A percentile compares a stretch with the other conserved stretches of the same genome.
phyloP scores from a whole-genome alignment of 352 stramenopile species.

The Phytophthora citrophthora region DNA sequence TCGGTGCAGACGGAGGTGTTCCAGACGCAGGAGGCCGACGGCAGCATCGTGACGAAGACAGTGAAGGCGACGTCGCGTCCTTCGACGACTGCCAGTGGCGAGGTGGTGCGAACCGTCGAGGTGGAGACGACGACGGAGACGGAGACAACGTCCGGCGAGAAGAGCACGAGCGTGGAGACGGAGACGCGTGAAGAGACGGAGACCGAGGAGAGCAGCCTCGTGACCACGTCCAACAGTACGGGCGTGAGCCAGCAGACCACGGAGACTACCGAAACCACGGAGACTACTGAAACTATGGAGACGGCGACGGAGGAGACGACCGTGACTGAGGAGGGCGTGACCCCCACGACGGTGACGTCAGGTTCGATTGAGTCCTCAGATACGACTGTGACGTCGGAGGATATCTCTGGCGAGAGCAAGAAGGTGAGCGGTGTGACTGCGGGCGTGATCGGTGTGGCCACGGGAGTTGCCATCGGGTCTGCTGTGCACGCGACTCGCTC shows the following conservation, averaged over 20 bases:
- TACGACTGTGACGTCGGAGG: neutral
- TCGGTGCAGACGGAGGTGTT: too few relatives aligned
- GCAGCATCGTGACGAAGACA: too few relatives aligned
- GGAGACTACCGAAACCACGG: conserved; percentile 4
- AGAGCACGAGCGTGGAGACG: too few relatives aligned
- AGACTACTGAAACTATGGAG: neutral
- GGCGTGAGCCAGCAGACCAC: neutral
- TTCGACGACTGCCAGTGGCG: too few relatives aligned
- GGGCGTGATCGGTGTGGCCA: neutral
- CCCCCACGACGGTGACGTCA: too few relatives aligned
- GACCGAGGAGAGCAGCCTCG: too few relatives aligned
- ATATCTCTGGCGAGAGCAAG: neutral
- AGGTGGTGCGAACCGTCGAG: too few relatives aligned
- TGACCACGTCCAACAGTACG: too few relatives aligned
- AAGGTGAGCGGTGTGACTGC: neutral
- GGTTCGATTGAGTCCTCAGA: neutral
- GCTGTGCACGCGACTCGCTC: conserved; percentile 3
- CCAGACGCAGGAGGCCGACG: neutral
- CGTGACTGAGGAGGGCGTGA: neutral
- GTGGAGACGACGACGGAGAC: conserved; percentile 6
- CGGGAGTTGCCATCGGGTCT: conserved; percentile 3
- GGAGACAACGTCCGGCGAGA: neutral
- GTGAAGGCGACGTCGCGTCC: too few relatives aligned
- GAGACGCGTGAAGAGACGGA: too few relatives aligned
- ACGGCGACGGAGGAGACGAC: neutral